Conservation (phyloP, 2,329 filamentous ascomycete genomes). For the Thielaviopsis cerberus region DNA sequence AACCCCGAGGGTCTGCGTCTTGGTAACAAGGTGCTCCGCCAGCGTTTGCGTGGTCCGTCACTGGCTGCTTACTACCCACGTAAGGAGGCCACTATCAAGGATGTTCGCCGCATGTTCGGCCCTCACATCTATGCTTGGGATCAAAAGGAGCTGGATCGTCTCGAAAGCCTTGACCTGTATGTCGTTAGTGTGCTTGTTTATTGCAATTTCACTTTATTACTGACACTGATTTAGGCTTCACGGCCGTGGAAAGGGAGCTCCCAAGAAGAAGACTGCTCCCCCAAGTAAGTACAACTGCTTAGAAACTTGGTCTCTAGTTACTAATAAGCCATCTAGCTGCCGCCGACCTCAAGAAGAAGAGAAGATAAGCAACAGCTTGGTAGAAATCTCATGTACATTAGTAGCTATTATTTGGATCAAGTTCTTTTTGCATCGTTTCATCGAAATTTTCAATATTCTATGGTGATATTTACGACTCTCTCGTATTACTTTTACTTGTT, state of each 20-base stretch:
- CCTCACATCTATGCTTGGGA: constrained; percentile 51
- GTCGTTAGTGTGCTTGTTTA: constrained; percentile 14
- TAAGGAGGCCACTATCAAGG: constrained; percentile 49
- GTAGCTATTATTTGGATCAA: constrained; percentile 2
- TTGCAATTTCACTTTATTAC: not conserved
- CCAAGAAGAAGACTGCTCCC: constrained; percentile 63
- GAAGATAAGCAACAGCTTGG: constrained; percentile 11
- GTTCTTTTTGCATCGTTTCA: constrained; percentile 8
- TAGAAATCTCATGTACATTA: constrained; percentile 6
- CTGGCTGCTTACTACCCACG: constrained; percentile 79
- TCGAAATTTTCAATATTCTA: not conserved
- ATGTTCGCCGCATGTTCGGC: constrained; percentile 51
- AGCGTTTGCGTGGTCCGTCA: constrained; percentile 67
- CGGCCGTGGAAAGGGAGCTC: constrained; percentile 65
- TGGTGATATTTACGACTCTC: not conserved
- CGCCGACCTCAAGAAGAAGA: constrained; percentile 13
- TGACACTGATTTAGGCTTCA: constrained; percentile 29
- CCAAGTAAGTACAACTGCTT: constrained; percentile 18
- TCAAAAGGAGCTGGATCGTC: constrained; percentile 59
- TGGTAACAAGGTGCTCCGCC: constrained; percentile 81
- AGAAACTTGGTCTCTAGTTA: not conserved
- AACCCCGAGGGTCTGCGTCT: constrained; percentile 69
- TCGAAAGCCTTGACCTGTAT: constrained; percentile 54
- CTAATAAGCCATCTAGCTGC: constrained; percentile 6
- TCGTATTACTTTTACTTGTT: not conserved